Base-by-base conservation (phyloP, 2,329 filamentous ascomycete genomes). In the Alternaria alternata region DNA sequence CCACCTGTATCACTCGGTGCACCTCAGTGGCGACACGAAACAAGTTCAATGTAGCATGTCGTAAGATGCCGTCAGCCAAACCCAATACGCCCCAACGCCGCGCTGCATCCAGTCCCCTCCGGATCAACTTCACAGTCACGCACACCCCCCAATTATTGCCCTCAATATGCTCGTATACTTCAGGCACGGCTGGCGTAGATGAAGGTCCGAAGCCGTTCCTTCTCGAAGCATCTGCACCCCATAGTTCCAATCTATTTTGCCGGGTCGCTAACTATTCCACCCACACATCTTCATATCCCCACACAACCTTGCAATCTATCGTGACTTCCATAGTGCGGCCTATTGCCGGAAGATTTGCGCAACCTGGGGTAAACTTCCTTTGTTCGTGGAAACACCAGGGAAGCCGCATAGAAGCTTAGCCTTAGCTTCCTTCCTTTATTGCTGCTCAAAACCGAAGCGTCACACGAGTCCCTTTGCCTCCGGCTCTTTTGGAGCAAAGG, bases 221-320 rank as follows among this genome's bases (percentile, higher is more conserved):
- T 70, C 71, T 73, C 64, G 70, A 75, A 71, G 61, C 58, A 69
- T 75, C 72, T 70, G 62, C 64, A 72, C 69, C 71, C 69, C 75
- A 72, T 73, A 69, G 34, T 67, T 71, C 61, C 62, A 76, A 71
- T 77, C 64, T 76, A 75, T 68, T 68, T 65, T 65, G 49, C 69
- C 70, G 62, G 59, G 52, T 57, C 62, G 51, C 64, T 64, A 64
- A 39, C 49, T 38, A 62, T 51, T 58, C 63, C 59, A 67, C 42
- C 64, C 63, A 63, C 62, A 53, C 54, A 56, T 60, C 62, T 54
- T 63, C 67, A 71, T 72, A 64, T 69, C 73, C 73, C 73, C 73
- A 69, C 73, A 73, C 70, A 59, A 46, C 59, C 51, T 30, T 57
- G 64, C 65, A 71, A 76, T 77, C 62, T 75, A 70, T 63, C 51